Conservation (phyloP, 345 rosid genomes). For the Syzygium aromaticum region DNA sequence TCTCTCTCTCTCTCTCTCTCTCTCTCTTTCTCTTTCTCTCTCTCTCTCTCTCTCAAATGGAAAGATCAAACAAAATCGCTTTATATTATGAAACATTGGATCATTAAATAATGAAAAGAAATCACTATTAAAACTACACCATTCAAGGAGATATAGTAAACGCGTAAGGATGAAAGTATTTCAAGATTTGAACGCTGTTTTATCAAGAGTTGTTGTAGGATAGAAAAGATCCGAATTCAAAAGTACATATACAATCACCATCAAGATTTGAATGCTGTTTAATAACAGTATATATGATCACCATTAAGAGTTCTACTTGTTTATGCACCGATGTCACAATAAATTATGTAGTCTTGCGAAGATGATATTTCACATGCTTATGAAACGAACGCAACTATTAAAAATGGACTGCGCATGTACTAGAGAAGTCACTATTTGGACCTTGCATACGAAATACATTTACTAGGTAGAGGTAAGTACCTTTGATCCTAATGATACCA, state of each 20-base stretch:
- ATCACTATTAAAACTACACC: background rate
- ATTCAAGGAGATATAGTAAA: background rate
- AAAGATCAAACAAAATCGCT: background rate
- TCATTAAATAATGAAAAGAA: background rate
- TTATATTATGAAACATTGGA: background rate
- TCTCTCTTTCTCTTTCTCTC: background rate
- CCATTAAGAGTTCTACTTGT: background rate
- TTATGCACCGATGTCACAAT: fast-evolving
- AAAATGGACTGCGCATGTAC: background rate
- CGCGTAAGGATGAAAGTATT: background rate
- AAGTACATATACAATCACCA: background rate
- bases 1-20: background rate
- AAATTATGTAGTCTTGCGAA: background rate
- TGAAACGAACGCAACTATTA: background rate
- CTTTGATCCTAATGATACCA: no score
- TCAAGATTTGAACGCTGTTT: background rate
- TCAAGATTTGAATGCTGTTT: background rate
- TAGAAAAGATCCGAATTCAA: background rate
- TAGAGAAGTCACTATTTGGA: no score
- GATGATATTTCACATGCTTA: background rate
- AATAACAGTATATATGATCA: background rate
- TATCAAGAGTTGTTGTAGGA: background rate
- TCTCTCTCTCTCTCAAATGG: background rate
- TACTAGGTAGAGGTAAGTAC: background rate
- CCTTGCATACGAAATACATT: no score